Evolutionary conservation across 2,329 filamentous ascomycete genomes (phyloP).

Genomic region (Paraconiothyrium sp.): DNA sequence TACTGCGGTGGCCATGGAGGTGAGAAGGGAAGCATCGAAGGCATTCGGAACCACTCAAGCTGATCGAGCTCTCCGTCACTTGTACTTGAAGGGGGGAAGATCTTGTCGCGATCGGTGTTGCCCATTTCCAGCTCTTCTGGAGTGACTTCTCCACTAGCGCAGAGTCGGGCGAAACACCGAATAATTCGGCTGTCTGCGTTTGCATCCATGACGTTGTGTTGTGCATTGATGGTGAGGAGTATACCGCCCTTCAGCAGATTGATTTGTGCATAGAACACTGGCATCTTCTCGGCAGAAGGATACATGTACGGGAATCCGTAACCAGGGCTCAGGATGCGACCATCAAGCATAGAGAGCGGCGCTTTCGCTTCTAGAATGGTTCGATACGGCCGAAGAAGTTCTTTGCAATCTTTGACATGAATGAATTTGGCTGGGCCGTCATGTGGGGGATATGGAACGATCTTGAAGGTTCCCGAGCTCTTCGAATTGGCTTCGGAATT

Average conservation of each 20-base stretch:
- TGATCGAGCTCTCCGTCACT: not conserved
- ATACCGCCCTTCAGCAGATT: slow-evolving; percentile 5
- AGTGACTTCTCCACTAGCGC: slow-evolving; percentile 2
- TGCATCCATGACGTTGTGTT: slow-evolving; percentile 7
- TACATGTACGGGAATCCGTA: slow-evolving; percentile 13
- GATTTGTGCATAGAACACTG: not conserved
- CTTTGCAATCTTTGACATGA: slow-evolving; percentile 7
- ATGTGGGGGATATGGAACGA: slow-evolving; percentile 4
- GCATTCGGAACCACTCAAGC: not conserved
- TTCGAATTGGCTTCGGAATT: not conserved
- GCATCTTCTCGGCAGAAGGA: slow-evolving; percentile 4
- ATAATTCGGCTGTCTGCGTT: slow-evolving; percentile 10
- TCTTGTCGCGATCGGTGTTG: not conserved
- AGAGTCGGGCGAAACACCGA: not conserved
- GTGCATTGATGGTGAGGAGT: not conserved
- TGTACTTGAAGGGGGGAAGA: not conserved
- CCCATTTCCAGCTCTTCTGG: slow-evolving; percentile 1
- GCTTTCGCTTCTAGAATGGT: slow-evolving; percentile 8
- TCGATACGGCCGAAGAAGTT: not conserved
- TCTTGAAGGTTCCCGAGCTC: slow-evolving; percentile 6
- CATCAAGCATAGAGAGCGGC: slow-evolving; percentile 5
- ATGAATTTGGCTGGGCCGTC: slow-evolving; percentile 3
- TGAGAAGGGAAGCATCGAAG: slow-evolving; percentile 2
- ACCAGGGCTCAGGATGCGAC: not conserved
- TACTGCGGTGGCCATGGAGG: slow-evolving; percentile 10